Percentiles rank a stretch among this genome's conserved stretches.
phyloP scores from a whole-genome alignment of 2,329 filamentous ascomycete genomes.

The Stachybotrys chartarum region DNA sequence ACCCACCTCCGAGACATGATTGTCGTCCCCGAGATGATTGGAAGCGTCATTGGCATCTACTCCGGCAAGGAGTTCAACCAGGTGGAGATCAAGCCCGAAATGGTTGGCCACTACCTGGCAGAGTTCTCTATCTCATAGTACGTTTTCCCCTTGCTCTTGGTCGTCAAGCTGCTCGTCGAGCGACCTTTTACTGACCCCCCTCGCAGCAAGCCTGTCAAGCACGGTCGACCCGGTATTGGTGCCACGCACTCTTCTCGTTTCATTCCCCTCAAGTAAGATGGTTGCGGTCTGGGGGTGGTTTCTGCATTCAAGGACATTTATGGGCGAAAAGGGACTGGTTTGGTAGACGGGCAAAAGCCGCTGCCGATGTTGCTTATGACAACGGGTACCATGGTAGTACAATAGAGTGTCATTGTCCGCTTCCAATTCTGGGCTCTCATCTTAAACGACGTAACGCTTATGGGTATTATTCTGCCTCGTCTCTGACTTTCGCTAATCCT shows the following conservation, averaged over 20 bases:
- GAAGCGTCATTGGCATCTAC: conserved; percentile 97
- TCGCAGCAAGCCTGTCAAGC: conserved; percentile 96
- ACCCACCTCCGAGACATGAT: conserved; percentile 99
- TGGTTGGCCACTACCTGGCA: conserved; percentile 98
- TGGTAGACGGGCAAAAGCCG: conserved; percentile 38
- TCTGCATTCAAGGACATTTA: conserved; percentile 51
- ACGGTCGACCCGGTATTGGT: conserved; percentile 99
- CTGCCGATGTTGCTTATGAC: conserved; percentile 38
- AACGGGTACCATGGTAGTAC: conserved; percentile 37
- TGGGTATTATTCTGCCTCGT: not conserved
- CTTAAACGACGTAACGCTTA: not conserved
- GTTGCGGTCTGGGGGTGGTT: conserved; percentile 42
- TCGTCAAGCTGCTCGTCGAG: not conserved
- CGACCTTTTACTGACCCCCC: conserved; percentile 37
- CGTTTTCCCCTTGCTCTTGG: conserved; percentile 32
- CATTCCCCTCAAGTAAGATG: conserved; percentile 99
- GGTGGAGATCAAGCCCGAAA: conserved; percentile 99
- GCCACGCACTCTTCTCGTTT: conserved; percentile 99
- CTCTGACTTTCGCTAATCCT: no score
- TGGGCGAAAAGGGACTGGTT: conserved; percentile 50
- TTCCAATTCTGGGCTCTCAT: not conserved
- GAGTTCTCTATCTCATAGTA: conserved; percentile 99
- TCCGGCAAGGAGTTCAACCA: conserved; percentile 99
- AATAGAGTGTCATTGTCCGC: conserved; percentile 32
- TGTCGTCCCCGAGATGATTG: conserved; percentile 99